phyloP scores from a whole-genome alignment of 495 filamentous ascomycete genomes.

The Aspergillus coremiiformis region DNA sequence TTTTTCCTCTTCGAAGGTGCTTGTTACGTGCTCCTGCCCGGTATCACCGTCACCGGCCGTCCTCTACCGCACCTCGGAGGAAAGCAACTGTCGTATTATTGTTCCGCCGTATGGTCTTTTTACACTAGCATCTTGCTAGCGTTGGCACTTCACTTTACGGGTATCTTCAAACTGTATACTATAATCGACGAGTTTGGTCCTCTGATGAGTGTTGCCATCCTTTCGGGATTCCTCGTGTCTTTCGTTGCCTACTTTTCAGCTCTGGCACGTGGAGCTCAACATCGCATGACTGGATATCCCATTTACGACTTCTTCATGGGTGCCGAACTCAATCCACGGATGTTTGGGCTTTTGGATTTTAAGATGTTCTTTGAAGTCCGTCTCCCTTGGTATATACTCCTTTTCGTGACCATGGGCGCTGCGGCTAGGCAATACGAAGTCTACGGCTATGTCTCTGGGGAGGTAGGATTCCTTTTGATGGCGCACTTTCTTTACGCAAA shows the following conservation, averaged over 20 bases:
- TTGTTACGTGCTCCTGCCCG: conserved; percentile 77
- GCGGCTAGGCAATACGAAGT: conserved; percentile 81
- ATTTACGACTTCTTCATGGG: conserved; percentile 99
- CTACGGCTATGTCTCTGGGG: conserved; percentile 86
- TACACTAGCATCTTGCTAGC: conserved; percentile 73
- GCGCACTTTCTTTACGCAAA: conserved; percentile 96
- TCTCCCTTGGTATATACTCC: conserved; percentile 91
- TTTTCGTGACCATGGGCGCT: conserved; percentile 67
- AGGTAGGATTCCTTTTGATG: conserved; percentile 81
- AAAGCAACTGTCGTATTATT: conserved; percentile 85
- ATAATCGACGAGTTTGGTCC: conserved; percentile 94
- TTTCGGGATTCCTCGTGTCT: conserved; percentile 74
- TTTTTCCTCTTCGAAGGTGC: conserved; percentile 79
- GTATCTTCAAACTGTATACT: conserved; percentile 84
- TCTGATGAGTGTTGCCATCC: conserved; percentile 80
- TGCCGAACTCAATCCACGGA: conserved; percentile 89
- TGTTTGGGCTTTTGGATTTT: conserved; percentile 90
- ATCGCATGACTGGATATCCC: conserved; percentile 86
- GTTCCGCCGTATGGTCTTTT: conserved; percentile 79
- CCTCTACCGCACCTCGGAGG: conserved; percentile 74
- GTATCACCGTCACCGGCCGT: conserved; percentile 76
- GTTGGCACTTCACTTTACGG: conserved; percentile 64
- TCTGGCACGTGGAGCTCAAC: conserved; percentile 66
- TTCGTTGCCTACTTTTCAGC: conserved; percentile 82
- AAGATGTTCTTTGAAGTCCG: conserved; percentile 99